Evolutionary conservation across 2,329 filamentous ascomycete genomes (phyloP), one percentile per base, ranked within the genome.

Genomic region (Penicillium polonicum): DNA sequence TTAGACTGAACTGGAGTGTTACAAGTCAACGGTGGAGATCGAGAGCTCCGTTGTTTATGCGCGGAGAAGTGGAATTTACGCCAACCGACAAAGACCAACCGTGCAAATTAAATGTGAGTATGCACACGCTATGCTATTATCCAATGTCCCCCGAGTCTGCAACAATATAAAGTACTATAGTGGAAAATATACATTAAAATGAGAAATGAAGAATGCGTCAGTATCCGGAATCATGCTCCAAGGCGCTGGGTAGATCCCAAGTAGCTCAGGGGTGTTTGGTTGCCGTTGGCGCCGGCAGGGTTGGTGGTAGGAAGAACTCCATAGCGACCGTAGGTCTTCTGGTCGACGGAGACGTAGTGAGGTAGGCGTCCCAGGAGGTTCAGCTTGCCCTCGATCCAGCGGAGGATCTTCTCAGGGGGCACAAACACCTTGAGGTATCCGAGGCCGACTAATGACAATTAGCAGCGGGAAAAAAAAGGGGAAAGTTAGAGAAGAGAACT

Each of bases 261-360:
- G 58, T 89, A 83, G 54, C 85, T 86, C 65, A 89, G 79, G 15
- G 77, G 75, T 36, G 78, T 74, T 31, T 71, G 69, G 43, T 52
- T 65, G 25, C 57, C 77, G 62, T 51, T 74, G 67, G 45, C 58
- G 66, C 29, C 70, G n/a, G 64, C 60, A 19, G 68, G 51, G 39
- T 62, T 71, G 21, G 74, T 80, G 1, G 85, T 82, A 2, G 92
- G 93, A 56, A 97, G 79, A 15, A 97, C 89, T 2, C 93, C 93
- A 68, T 96, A 97, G 52, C 93, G 84, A 8, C 93, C 93, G 69
- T 93, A 96, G 6, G 91, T 96, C 82, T 96, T 97, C 76, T 96
- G 92, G 70, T 97, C 93, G 17, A 97, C 88, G 56, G 90, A 95
- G 48, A 97, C 89, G 69, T 96, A 97, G 76, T 96, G 91, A 44